Evolutionary conservation across 805 yeast genomes (phyloP), one percentile per base, ranked within the genome.

Genomic region (Dipodascopsis uninucleata): DNA sequence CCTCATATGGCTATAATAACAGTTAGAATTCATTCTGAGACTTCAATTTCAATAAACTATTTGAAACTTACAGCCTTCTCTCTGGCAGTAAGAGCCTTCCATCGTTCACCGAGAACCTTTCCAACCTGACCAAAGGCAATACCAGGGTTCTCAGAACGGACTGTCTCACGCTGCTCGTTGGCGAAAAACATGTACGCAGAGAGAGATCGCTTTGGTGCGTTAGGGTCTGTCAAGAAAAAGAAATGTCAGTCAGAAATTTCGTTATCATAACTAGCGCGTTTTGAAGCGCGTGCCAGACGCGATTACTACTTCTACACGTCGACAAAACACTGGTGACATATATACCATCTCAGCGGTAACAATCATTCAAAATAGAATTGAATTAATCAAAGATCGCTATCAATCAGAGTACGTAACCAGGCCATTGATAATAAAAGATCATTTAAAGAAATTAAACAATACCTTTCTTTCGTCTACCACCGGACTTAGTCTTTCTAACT

Each of bases 101-200:
- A 93, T 71, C 77, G 84, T 70, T 88, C 96, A 69, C 98, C 98
- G 62, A 93, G 79, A 52, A 87, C 69, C 71, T 83, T 87, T 66
- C 97, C 97, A 57, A 93, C 90, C 72, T 88, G 94, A 94, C 60
- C 98, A 63, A 93, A 93, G 33, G 89, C 72, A 60, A 89, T 85
- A 66, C 95, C 96, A 61, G 97, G 97, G 77, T 90, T 87, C 69
- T 89, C 97, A 53, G 90, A 81, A 69, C 95, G 81, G 58, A 93
- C 96, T 55, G 80, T 78, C 71, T 90, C 97, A 77, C 98, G 89
- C 78, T 85, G 85, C 65, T 88, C 97, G 67, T 87, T 88, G 61
- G 98, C 97, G 65, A 89, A 93, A 79, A 86, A 90, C 97, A 93
- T 89, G 81, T 90, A 93, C 39, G 97, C 96, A 50, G 97, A 87